A percentile compares a stretch with the other conserved stretches of the same genome.
phyloP scores from a whole-genome alignment of 208 protist species.

The Trichomonas tenax region DNA sequence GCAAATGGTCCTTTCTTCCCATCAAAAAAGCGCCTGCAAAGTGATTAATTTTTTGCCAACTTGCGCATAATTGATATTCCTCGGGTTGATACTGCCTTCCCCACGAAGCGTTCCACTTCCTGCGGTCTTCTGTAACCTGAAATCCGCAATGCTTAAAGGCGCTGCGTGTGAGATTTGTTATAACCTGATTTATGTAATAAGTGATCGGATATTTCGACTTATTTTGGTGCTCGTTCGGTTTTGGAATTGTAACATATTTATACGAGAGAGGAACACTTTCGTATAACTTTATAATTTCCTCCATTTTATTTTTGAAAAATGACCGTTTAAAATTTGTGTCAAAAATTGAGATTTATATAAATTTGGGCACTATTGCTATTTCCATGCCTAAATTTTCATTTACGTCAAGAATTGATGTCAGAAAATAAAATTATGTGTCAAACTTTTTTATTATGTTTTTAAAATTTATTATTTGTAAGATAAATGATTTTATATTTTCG shows the following conservation, averaged over 20 bases:
- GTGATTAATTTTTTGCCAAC: slow-evolving; percentile 19
- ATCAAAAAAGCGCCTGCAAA: slow-evolving; percentile 16
- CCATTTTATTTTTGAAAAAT: neutral
- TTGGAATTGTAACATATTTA: neutral
- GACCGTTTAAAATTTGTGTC: neutral
- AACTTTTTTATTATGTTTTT: neutral
- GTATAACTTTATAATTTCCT: neutral
- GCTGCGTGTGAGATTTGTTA: neutral
- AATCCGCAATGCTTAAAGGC: neutral
- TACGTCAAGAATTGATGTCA: neutral
- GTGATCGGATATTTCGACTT: neutral
- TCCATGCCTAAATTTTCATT: neutral
- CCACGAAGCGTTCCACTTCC: neutral
- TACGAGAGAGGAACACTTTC: neutral
- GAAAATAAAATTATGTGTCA: neutral
- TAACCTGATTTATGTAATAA: neutral
- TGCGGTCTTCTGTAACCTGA: neutral
- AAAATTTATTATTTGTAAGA: too few relatives aligned
- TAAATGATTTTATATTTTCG: too few relatives aligned
- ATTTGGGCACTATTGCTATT: neutral
- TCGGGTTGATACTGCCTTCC: neutral
- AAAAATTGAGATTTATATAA: neutral
- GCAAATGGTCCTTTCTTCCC: neutral
- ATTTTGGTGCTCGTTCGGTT: neutral
- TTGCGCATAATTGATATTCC: neutral